These are phyloP conservation scores for Pontederia paniculata DNA, from an alignment of 176 grass and related monocot genomes.

Conservation along the genomic window DNA sequence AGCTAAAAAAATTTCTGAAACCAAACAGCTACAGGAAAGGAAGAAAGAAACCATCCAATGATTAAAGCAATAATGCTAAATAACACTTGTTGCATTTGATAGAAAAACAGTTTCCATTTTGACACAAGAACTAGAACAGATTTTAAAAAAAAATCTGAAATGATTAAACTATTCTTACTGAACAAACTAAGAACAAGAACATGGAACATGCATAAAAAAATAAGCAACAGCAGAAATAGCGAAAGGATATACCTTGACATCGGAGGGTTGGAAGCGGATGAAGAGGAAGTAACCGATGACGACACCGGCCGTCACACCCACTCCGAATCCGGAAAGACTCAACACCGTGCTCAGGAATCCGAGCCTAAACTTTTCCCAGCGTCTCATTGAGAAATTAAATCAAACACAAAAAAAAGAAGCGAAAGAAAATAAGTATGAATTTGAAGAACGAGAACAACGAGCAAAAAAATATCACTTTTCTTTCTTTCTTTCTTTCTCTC, in stretches of 20 bases:
- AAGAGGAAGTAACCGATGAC: slow-evolving; percentile 75
- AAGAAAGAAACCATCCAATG: too few relatives aligned
- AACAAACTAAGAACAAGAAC: slow-evolving; percentile 7
- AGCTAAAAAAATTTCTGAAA: too few relatives aligned
- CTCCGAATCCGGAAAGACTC: slow-evolving; percentile 75
- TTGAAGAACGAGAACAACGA: too few relatives aligned
- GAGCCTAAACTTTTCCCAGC: slow-evolving; percentile 28
- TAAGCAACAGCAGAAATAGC: slow-evolving; percentile 7
- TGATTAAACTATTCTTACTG: not conserved
- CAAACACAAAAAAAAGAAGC: too few relatives aligned
- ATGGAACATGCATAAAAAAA: slow-evolving; percentile 7
- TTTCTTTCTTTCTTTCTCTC: too few relatives aligned
- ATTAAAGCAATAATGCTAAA: too few relatives aligned
- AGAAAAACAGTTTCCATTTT: too few relatives aligned
- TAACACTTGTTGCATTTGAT: too few relatives aligned
- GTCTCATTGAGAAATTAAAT: too few relatives aligned
- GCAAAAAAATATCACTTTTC: too few relatives aligned
- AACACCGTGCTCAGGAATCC: slow-evolving; percentile 69
- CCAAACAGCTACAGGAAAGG: too few relatives aligned
- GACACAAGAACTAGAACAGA: not conserved
- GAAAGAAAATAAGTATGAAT: too few relatives aligned
- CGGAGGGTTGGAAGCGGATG: slow-evolving; percentile 63
- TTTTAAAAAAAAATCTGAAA: not conserved
- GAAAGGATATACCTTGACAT: slow-evolving; percentile 50
- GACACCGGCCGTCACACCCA: slow-evolving; percentile 57